A percentile compares a stretch with the other conserved stretches of the same genome.
These are phyloP conservation scores for Brassica napus DNA, from an alignment of 345 rosid genomes.

Conservation along the genomic window Da-Ae NC_063446.1:22631501-22632000, in stretches of 20 bases:
- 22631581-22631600: constrained; percentile 87
- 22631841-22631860: constrained; percentile 68
- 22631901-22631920: constrained; percentile 97
- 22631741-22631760: constrained; percentile 93
- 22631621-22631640: constrained; percentile 18
- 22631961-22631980: constrained; percentile 9
- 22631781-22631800: not conserved
- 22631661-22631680: constrained; percentile 66
- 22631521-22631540: constrained; percentile 83
- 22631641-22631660: constrained; percentile 46
- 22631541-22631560: constrained; percentile 93
- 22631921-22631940: constrained; percentile 46
- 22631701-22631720: constrained; percentile 91
- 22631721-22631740: constrained; percentile 86
- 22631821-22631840: constrained; percentile 17
- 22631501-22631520: constrained; percentile 84
- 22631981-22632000: constrained; percentile 6
- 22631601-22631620: not conserved
- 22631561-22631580: constrained; percentile 87
- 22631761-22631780: constrained; percentile 9
- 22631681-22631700: constrained; percentile 68
- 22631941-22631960: constrained; percentile 8
- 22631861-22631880: constrained; percentile 93
- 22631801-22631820: not conserved
- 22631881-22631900: constrained; percentile 97